These are phyloP conservation scores for Lenwebbia sp. DNA, from an alignment of 345 rosid genomes.

Conservation along the genomic window DNA sequence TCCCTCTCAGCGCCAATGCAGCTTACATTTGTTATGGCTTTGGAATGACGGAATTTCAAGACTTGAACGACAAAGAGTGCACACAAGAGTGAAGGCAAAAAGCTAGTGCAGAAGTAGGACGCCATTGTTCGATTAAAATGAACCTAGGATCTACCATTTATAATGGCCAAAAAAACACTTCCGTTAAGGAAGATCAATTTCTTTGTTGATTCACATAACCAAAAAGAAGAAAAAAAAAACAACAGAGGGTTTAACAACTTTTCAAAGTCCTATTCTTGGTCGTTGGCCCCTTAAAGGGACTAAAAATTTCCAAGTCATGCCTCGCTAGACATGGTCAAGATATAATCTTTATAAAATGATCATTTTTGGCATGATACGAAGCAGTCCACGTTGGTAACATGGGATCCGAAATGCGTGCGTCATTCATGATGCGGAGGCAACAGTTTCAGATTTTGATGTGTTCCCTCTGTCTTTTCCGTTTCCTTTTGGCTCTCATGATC, in stretches of 20 bases:
- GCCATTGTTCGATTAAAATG: background rate
- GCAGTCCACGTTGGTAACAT: background rate
- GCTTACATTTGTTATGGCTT: background rate
- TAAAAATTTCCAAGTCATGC: background rate
- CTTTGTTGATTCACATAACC: background rate
- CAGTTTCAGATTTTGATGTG: background rate
- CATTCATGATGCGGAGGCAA: background rate
- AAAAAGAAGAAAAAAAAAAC: no score
- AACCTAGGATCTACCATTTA: background rate
- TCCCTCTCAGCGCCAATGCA: slow-evolving; percentile 10
- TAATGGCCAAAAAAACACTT: background rate
- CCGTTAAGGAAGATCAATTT: background rate
- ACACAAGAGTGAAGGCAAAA: background rate
- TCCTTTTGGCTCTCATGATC: background rate
- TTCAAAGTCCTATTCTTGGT: background rate
- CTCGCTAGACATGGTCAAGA: background rate
- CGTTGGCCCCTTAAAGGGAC: background rate
- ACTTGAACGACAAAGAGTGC: background rate
- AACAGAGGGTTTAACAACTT: background rate
- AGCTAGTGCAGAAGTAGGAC: background rate
- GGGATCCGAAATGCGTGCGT: background rate
- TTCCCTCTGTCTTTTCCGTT: background rate
- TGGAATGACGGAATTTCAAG: background rate
- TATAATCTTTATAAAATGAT: background rate
- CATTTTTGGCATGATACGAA: accelerated